These are phyloP conservation scores for Naganishia albida DNA, from an alignment of 1,284 basidiomycete genomes.

Conservation along the genomic window DNA sequence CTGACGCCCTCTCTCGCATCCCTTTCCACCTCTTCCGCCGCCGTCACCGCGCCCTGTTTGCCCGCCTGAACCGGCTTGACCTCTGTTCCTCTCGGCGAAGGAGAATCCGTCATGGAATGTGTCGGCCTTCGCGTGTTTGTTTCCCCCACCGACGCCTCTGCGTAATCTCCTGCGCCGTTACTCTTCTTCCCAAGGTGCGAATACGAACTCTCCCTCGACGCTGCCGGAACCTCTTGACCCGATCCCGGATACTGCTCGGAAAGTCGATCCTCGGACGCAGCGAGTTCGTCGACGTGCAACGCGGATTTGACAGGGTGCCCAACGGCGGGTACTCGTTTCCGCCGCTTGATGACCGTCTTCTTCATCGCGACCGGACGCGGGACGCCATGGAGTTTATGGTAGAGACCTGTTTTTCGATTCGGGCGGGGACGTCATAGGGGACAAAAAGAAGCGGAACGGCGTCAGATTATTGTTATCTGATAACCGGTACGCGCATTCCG, in stretches of 20 bases:
- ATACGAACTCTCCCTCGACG: slow-evolving; percentile 1
- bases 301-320: slow-evolving; percentile 35
- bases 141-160: background rate
- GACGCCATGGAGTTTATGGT: slow-evolving; percentile 96
- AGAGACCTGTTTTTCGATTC: slow-evolving; percentile 66
- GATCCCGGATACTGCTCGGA: slow-evolving; percentile 6
- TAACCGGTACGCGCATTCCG: background rate
- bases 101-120: slow-evolving; percentile 13
- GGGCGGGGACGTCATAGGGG: slow-evolving; percentile 4
- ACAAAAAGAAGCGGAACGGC: slow-evolving; percentile 18
- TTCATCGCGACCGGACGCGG: slow-evolving; percentile 98
- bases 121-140: slow-evolving; percentile 1
- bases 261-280: slow-evolving; percentile 38
- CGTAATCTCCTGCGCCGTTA: background rate
- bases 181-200: background rate
- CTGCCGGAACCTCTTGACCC: slow-evolving; percentile 5
- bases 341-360: slow-evolving; percentile 96
- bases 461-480: slow-evolving; percentile 23
- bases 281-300: slow-evolving; percentile 11
- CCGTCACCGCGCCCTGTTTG: slow-evolving; percentile 7
- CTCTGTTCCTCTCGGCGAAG: slow-evolving; percentile 1
- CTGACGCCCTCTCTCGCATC: slow-evolving; percentile 31
- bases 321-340: slow-evolving; percentile 88
- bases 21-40: slow-evolving; percentile 27
- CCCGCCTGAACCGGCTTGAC: slow-evolving; percentile 1